Evolutionary conservation across 495 filamentous ascomycete genomes (phyloP).

Genomic region (Aspergillus wentii): DNA sequence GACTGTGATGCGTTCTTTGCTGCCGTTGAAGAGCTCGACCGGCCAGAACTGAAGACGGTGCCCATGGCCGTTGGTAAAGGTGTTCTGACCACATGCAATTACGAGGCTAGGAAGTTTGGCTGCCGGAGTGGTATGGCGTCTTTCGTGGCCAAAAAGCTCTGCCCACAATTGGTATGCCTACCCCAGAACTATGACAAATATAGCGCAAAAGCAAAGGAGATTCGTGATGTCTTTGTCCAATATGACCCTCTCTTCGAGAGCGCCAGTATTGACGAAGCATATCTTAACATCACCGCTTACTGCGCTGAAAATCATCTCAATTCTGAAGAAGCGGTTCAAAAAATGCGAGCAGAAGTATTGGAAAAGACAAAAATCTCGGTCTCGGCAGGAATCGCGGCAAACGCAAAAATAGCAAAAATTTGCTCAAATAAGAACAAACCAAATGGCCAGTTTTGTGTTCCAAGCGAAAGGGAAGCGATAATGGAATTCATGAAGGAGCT

Average conservation of each 20-base stretch:
- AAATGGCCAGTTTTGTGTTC: conserved; percentile 81
- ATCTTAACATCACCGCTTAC: conserved; percentile 91
- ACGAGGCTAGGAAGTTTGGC: conserved; percentile 83
- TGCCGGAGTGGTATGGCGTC: conserved; percentile 91
- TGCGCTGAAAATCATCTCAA: conserved; percentile 61
- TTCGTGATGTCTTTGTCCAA: conserved; percentile 72
- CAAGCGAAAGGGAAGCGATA: conserved; percentile 64
- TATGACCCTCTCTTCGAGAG: conserved; percentile 92
- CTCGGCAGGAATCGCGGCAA: conserved; percentile 90
- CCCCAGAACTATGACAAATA: conserved; percentile 90
- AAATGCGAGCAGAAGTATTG: conserved; percentile 72
- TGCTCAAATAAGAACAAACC: conserved; percentile 93
- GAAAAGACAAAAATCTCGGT: conserved; percentile 80
- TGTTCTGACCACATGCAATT: conserved; percentile 94
- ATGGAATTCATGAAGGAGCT: conserved; percentile 82
- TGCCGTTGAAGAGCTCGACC: conserved; percentile 87
- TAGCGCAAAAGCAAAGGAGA: conserved; percentile 80
- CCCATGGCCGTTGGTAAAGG: conserved; percentile 93
- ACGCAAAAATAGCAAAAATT: conserved; percentile 92
- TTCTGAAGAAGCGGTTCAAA: conserved; percentile 67
- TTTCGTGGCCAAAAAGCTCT: conserved; percentile 93
- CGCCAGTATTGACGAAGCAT: conserved; percentile 93
- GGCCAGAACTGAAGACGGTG: conserved; percentile 80
- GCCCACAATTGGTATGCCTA: conserved; percentile 78
- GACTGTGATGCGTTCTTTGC: conserved; percentile 99